Evolutionary conservation across 192 early-diverging fungal species (phyloP).

Genomic region (Thamnidium elegans): DNA sequence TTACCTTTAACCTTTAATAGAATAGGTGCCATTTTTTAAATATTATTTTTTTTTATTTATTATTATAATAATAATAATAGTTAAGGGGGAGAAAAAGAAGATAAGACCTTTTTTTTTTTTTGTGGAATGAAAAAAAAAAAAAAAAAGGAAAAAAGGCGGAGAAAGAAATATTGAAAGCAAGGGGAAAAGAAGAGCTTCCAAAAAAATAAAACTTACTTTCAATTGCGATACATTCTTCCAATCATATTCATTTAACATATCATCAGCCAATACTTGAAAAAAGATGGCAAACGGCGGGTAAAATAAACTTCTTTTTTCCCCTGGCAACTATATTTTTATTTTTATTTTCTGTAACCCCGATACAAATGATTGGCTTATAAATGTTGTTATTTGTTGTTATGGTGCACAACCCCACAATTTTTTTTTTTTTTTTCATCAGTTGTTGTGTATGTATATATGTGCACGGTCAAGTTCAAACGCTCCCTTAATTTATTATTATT

Average conservation of each 20-base stretch:
- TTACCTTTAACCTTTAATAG: constrained; percentile 69
- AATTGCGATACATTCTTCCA: neutral
- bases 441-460: too few species aligned
- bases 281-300: neutral
- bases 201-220: neutral
- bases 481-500: neutral
- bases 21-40: constrained; percentile 56
- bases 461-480: too few species aligned
- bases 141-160: neutral
- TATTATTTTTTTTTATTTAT: constrained; percentile 8
- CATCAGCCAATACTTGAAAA: neutral
- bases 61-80: constrained; percentile 1
- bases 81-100: neutral
- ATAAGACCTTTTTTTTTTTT: neutral
- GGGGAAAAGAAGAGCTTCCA: neutral
- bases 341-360: too few species aligned
- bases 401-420: too few species aligned
- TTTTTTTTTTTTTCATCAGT: too few species aligned
- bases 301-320: neutral
- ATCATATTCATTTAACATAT: neutral
- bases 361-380: too few species aligned
- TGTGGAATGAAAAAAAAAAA: constrained; percentile 1
- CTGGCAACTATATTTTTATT: too few species aligned
- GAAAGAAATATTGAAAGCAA: constrained; percentile 3
- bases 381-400: too few species aligned